Conservation (phyloP, 1,284 basidiomycete species). For the Microbotryomycetes sp. region DNA sequence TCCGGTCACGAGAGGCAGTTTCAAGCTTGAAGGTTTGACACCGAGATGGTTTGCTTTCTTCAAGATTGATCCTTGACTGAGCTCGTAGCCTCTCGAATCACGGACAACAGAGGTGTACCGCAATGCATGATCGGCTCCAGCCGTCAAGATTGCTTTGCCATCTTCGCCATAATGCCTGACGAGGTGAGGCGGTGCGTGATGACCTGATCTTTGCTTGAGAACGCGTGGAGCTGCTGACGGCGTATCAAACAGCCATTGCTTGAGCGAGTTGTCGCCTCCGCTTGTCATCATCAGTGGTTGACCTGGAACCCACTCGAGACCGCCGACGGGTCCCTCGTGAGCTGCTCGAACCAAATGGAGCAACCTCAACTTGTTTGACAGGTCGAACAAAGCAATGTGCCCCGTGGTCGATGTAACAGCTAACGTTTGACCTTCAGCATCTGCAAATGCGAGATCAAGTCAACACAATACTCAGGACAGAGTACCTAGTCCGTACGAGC, state of each 20-base stretch:
- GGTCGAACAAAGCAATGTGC: constrained; percentile 83
- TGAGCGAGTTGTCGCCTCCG: constrained; percentile 86
- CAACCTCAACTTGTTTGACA: constrained; percentile 55
- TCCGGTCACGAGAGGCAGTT: constrained; percentile 43
- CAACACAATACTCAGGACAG: too few relatives aligned
- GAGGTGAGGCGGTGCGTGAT: constrained; percentile 81
- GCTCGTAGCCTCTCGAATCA: constrained; percentile 85
- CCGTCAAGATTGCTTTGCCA: constrained; percentile 86
- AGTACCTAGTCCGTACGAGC: too few relatives aligned
- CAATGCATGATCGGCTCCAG: constrained; percentile 69
- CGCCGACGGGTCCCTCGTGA: constrained; percentile 72
- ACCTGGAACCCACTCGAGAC: constrained; percentile 80
- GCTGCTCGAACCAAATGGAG: constrained; percentile 77
- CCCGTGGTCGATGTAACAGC: constrained; percentile 80
- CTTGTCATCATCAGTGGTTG: constrained; percentile 82
- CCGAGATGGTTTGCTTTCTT: constrained; percentile 78
- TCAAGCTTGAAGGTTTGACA: constrained; percentile 69
- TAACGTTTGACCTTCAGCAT: constrained; percentile 51
- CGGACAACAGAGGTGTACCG: constrained; percentile 87
- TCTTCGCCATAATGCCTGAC: constrained; percentile 95
- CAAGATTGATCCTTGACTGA: constrained; percentile 85
- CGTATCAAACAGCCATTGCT: constrained; percentile 99
- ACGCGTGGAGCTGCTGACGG: constrained; percentile 76
- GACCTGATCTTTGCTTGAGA: constrained; percentile 86
- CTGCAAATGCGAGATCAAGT: constrained; percentile 5